These are phyloP conservation scores for Eudorina sp. DNA, from an alignment of 139 green algal species.

Conservation along the genomic window DNA sequence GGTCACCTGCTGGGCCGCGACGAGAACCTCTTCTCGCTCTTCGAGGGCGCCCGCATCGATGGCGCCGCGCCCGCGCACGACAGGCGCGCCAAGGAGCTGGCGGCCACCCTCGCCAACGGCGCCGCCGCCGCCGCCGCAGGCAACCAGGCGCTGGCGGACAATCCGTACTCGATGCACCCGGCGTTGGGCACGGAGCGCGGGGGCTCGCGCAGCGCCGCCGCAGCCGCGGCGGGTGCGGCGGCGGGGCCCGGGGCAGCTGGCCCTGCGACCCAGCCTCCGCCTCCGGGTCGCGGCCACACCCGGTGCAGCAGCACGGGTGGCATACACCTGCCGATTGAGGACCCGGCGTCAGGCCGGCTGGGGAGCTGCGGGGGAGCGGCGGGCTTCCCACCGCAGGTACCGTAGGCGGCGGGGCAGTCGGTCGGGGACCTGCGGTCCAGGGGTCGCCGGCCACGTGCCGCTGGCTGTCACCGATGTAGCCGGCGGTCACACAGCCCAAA, in stretches of 20 bases:
- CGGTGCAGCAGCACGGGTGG: constrained; percentile 32
- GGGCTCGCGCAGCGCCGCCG: not conserved
- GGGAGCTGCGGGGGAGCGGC: not conserved
- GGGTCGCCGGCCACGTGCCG: too few species aligned
- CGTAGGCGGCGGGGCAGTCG: too few species aligned
- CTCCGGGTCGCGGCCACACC: not conserved
- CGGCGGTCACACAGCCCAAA: too few species aligned
- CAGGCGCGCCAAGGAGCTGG: constrained; percentile 4
- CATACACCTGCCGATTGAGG: not conserved
- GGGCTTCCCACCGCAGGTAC: too few species aligned
- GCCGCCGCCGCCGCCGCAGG: not conserved
- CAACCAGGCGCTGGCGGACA: not conserved
- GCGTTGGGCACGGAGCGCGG: not conserved
- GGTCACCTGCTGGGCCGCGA: constrained; percentile 95
- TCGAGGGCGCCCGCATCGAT: constrained; percentile 79
- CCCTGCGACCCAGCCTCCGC: not conserved
- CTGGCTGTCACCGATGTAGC: too few species aligned
- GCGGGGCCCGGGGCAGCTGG: not conserved
- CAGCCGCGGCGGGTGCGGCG: constrained; percentile 3
- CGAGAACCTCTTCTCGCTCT: constrained; percentile 96
- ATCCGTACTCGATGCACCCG: not conserved
- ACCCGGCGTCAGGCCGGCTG: not conserved
- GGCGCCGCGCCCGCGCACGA: constrained; percentile 43
- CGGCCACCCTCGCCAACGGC: not conserved
- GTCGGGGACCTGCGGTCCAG: too few species aligned